Evolutionary conservation across 768 basidiomycete genomes (phyloP).

Genomic region (Paxillus involutus): DNA sequence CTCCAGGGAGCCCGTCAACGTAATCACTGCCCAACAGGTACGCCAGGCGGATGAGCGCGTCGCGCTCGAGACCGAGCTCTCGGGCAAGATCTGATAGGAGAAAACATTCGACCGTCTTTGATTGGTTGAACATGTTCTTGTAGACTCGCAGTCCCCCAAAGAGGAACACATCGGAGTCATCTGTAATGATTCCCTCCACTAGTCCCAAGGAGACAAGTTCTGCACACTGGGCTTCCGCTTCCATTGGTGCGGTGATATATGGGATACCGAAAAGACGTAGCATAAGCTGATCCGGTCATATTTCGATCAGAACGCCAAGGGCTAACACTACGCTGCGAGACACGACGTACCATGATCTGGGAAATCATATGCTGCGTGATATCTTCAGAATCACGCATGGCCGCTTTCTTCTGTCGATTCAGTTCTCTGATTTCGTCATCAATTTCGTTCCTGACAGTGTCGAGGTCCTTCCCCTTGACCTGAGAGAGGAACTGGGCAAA

Average conservation of each 20-base stretch:
- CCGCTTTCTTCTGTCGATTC: slow-evolving; percentile 81
- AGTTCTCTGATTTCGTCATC: slow-evolving; percentile 86
- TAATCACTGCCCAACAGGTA: slow-evolving; percentile 98
- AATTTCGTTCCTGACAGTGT: slow-evolving; percentile 82
- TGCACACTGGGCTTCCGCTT: slow-evolving; percentile 98
- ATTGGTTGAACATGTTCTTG: slow-evolving; percentile 99
- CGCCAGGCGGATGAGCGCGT: slow-evolving; percentile 84
- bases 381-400: slow-evolving; percentile 93
- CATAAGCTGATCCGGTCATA: slow-evolving; percentile 59
- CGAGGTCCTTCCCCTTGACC: slow-evolving; percentile 83
- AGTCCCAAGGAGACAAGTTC: slow-evolving; percentile 81
- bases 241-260: slow-evolving; percentile 98
- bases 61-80: slow-evolving; percentile 85
- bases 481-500: slow-evolving; percentile 93
- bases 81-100: slow-evolving; percentile 77
- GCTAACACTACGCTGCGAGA: background rate
- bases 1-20: slow-evolving; percentile 85
- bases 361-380: slow-evolving; percentile 93
- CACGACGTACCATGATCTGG: slow-evolving; percentile 64
- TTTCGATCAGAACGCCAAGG: background rate
- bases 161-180: slow-evolving; percentile 98
- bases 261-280: slow-evolving; percentile 94
- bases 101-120: slow-evolving; percentile 98
- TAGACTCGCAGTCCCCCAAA: slow-evolving; percentile 95
- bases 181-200: slow-evolving; percentile 97